phyloP scores from a whole-genome alignment of 805 yeast genomes.

The Zygosaccharomyces gambellarensis region DNA sequence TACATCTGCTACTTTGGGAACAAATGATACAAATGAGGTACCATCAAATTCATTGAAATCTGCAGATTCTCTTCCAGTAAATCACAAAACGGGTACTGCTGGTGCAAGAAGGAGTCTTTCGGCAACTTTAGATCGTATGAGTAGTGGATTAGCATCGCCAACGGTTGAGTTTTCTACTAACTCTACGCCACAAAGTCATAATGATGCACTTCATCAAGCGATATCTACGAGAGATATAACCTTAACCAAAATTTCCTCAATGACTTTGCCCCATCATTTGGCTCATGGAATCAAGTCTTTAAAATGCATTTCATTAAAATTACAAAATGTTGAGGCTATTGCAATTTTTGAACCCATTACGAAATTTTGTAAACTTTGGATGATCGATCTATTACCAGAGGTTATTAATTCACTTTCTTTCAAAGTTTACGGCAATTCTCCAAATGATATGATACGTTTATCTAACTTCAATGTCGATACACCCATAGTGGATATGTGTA shows the following conservation, averaged over 20 bases:
- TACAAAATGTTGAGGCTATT: constrained; percentile 56
- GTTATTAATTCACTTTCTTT: constrained; percentile 24
- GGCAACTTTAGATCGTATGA: constrained; percentile 30
- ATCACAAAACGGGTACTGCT: neutral
- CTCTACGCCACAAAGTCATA: constrained; percentile 13
- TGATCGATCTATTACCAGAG: constrained; percentile 32
- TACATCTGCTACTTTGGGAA: constrained; percentile 13
- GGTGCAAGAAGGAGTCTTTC: constrained; percentile 23
- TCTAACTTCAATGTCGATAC: constrained; percentile 10
- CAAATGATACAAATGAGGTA: constrained; percentile 7
- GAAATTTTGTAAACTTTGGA: constrained; percentile 45
- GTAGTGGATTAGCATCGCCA: constrained; percentile 19
- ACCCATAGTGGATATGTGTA: constrained; percentile 9
- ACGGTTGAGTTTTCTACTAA: constrained; percentile 29
- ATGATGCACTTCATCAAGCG: constrained; percentile 20
- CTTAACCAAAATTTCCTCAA: constrained; percentile 53
- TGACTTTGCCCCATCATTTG: constrained; percentile 32
- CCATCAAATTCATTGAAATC: constrained; percentile 5
- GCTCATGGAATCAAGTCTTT: constrained; percentile 4
- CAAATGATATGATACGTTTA: constrained; percentile 20
- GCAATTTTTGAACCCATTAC: constrained; percentile 46
- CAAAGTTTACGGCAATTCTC: constrained; percentile 28
- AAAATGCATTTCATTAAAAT: constrained; percentile 26
- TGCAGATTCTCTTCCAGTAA: constrained; percentile 6
- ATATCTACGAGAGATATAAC: constrained; percentile 61